Evolutionary conservation across 164 flowering plant species (phyloP), one percentile per base, ranked within the genome.

Genomic region (Protea cynaroides): DNA sequence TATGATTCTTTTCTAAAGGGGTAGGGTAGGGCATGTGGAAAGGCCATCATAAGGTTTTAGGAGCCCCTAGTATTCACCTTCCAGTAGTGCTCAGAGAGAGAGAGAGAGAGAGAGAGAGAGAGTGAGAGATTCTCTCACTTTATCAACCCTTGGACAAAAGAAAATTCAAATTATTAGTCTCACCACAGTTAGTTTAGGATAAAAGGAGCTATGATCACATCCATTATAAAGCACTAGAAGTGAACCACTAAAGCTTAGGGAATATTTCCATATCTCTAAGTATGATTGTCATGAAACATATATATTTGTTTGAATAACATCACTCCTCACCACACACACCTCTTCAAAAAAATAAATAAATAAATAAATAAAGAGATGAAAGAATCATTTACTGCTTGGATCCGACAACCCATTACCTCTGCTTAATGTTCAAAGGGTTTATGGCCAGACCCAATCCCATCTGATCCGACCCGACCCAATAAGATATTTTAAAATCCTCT

Each of bases 11-110:
- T 58, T 37, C 19, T 4, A 36, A 14, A 54, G 23, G 44, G 61
- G 46, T 37, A 36, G 14, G 38, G 61, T 10, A 58, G 46, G 38
- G 46, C 46, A 58, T 58, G 61, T 19, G 46, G 61, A 58, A 36
- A n/a, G 24, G 46, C 61, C 12, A 58, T 58, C 46, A 58, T 36
- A 58, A 46, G 46, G 13, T 58, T 29, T 36, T 22, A 25, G 19
- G 10, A 5, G 10, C 55, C 19, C 57, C 17, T 12, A 7, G 11
- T 10, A 4, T 13, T 13, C 57, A 2, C 25, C 29, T 22, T 23
- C 25, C 1, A 54, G 23, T 34, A 22, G 57, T 54, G 7, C 15
- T 54, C 4, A 25, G 34, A 22, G 51, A 1, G 9, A 23, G 40
- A 23, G 10, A 15, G 18, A n/a, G 29, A 21, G 19, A n/a, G 40